Base-by-base conservation (phyloP, 257 asterid genomes). In the Plantago ovata region DNA sequence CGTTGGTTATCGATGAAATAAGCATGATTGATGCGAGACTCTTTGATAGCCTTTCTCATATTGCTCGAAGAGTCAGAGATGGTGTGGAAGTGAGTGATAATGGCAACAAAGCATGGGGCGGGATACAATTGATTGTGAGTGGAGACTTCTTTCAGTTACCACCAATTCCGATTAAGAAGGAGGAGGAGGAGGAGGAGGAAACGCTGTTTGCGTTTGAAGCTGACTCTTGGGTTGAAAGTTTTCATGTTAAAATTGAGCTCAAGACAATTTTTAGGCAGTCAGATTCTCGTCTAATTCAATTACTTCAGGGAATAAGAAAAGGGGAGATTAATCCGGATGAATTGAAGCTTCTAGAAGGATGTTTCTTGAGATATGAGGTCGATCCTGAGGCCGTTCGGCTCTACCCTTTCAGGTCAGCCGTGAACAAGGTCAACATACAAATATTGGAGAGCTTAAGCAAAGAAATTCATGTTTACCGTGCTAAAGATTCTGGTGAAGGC, bases 91-190 rank as follows among this genome's bases (percentile, higher is more conserved):
- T 36, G n/a, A 7, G 32, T 21, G 61, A 11, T 0, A 10, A 16
- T 51, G 80, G 54, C 39, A 61, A 49, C 41, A 72, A 50, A 58
- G 52, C 62, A 63, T 89, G 96, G 96, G 95, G 95, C 20, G 94
- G 95, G 22, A 72, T 89, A 58, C 95, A 89, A 62, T 66, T 89
- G 63, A 81, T 89, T 54, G 95, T 77, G 66, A 66, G 94, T 38
- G 97, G 94, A 16, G 95, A 89, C 56, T 89, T 89, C 76, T 81
- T 76, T 61, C 94, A 89, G 61, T 62, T 87, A 52, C 94, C 94
- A 15, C 94, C 95, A 1, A 55, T 81, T 53, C 3, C 36, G 7
- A 28, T 28, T 6, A 28, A 28, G 36, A 10, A 38, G 14, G 62
- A 38, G 45, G 60, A 70, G 47, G 38, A 38, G 60, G 71, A 61